Percentiles rank a stretch among this genome's conserved stretches.
phyloP scores from a whole-genome alignment of 371 early-diverging fungal genomes.

The Lichtheimia ornata region DNA sequence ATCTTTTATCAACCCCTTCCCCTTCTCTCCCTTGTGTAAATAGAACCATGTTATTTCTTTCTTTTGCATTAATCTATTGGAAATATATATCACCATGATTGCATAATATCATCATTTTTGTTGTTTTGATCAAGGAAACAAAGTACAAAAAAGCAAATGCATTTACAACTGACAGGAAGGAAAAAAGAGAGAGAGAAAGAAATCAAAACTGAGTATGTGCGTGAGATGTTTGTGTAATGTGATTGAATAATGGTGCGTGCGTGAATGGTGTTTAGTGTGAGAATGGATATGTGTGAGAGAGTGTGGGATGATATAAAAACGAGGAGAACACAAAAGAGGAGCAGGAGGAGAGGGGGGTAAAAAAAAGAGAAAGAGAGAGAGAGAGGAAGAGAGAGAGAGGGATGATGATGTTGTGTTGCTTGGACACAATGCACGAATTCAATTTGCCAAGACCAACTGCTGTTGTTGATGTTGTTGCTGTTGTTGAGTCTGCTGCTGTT shows the following conservation, averaged over 20 bases:
- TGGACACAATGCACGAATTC: no score
- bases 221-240: conserved; percentile 2
- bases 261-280: neutral
- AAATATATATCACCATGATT: no score
- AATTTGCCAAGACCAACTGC: conserved; percentile 15
- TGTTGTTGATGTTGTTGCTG: conserved; percentile 6
- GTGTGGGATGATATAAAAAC: no score
- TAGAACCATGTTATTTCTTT: no score
- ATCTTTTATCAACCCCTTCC: neutral
- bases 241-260: conserved; percentile 3
- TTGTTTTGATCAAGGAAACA: neutral
- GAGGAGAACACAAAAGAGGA: neutral
- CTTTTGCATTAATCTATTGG: no score
- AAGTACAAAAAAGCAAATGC: neutral
- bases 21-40: no score
- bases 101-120: no score
- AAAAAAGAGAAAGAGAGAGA: neutral
- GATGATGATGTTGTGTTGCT: no score
- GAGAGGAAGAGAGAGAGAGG: neutral
- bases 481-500: conserved; percentile 4
- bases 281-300: neutral
- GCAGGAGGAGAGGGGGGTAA: neutral
- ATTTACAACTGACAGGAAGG: conserved; percentile 3
- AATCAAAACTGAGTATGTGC: conserved; percentile 1
- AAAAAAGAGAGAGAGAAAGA: conserved; percentile 1